phyloP scores from a whole-genome alignment of 2,329 filamentous ascomycete genomes.

The Diplodia scrobiculata region DNA sequence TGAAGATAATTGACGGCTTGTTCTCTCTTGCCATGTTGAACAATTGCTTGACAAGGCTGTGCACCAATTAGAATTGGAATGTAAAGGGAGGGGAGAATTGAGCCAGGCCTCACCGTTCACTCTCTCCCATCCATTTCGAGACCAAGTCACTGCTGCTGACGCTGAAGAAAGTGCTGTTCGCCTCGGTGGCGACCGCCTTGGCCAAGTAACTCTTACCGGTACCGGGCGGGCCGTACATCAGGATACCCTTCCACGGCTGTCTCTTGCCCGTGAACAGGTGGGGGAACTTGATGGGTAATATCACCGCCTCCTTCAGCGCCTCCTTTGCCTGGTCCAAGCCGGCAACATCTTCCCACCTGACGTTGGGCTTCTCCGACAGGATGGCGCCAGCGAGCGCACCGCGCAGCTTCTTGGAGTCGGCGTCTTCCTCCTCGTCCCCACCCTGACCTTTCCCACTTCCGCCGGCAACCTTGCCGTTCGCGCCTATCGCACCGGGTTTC shows the following conservation, averaged over 20 bases:
- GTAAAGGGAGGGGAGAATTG: background rate
- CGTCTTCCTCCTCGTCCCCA: constrained; percentile 71
- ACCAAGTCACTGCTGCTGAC: constrained; percentile 96
- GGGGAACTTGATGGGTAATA: constrained; percentile 97
- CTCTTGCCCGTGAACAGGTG: constrained; percentile 94
- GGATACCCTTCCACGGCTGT: constrained; percentile 96
- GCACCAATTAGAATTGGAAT: constrained; percentile 27
- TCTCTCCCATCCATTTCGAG: constrained; percentile 99
- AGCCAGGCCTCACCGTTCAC: constrained; percentile 73
- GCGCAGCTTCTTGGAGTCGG: constrained; percentile 92
- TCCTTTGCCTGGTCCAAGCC: constrained; percentile 94
- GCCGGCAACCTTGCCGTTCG: constrained; percentile 67
- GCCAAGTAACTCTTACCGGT: constrained; percentile 98
- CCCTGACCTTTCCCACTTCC: constrained; percentile 65
- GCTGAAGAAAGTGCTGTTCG: constrained; percentile 98
- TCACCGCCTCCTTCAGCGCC: constrained; percentile 94
- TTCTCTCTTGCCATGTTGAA: constrained; percentile 99
- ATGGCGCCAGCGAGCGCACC: constrained; percentile 90
- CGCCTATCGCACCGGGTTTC: constrained; percentile 71
- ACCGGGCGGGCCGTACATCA: constrained; percentile 92
- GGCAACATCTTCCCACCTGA: constrained; percentile 97
- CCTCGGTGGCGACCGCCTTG: constrained; percentile 96
- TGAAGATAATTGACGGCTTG: constrained; percentile 97
- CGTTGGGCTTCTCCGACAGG: constrained; percentile 89
- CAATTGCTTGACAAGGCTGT: constrained; percentile 87